A percentile compares a stretch with the other conserved stretches of the same genome.
Conservation (phyloP, 1,284 basidiomycete genomes). For the Microbotryum silenes-acaulis region DNA sequence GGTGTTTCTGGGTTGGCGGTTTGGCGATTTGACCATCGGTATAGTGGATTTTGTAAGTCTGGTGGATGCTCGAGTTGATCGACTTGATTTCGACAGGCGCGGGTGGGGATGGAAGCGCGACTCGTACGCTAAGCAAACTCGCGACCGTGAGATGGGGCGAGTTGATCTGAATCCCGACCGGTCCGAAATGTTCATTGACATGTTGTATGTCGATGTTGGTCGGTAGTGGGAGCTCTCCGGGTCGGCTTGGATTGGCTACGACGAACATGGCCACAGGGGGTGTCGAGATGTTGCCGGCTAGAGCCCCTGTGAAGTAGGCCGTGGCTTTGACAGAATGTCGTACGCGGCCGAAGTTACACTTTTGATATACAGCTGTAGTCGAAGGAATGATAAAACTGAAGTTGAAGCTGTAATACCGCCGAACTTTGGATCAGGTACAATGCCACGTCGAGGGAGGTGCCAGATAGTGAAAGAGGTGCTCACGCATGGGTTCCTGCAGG, state of each 20-base stretch:
- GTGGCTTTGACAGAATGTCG: slow-evolving; percentile 30
- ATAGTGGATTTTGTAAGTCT: slow-evolving; percentile 17
- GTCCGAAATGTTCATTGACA: neutral
- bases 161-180: slow-evolving; percentile 20
- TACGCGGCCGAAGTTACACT: slow-evolving; percentile 11
- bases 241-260: slow-evolving; percentile 12
- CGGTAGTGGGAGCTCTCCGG: slow-evolving; percentile 18
- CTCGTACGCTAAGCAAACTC: slow-evolving; percentile 11
- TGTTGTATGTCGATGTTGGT: slow-evolving; percentile 1
- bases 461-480: neutral
- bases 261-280: slow-evolving; percentile 13
- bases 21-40: neutral
- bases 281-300: neutral
- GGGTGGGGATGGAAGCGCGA: slow-evolving; percentile 19
- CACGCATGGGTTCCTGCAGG: slow-evolving; percentile 23
- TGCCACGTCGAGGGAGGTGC: neutral
- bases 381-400: slow-evolving; percentile 28
- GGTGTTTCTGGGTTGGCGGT: slow-evolving; percentile 1
- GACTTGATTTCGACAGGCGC: slow-evolving; percentile 3
- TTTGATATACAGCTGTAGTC: slow-evolving; percentile 15
- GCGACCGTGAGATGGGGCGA: slow-evolving; percentile 28
- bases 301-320: slow-evolving; percentile 6
- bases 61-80: slow-evolving; percentile 12
- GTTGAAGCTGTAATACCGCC: slow-evolving; percentile 15
- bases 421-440: no score